Evolutionary conservation across 441 rosid genomes (phyloP), one percentile per base, ranked within the genome.

Genomic region (Brassica hybrid): DNA sequence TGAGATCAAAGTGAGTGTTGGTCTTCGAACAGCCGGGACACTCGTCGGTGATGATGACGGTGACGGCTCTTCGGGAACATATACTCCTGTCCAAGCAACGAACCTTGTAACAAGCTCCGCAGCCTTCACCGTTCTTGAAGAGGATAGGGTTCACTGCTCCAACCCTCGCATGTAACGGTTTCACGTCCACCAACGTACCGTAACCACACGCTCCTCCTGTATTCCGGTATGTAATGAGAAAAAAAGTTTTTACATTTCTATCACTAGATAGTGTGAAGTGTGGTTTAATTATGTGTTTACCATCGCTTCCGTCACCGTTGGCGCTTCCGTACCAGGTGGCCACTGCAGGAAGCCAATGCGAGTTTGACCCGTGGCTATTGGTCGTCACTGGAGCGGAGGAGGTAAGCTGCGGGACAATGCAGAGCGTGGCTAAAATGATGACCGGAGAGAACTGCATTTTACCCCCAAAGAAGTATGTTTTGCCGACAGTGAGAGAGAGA

Each of bases 241-340:
- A 48, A 13, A 50, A 21, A 34, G 3, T 1, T 2, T 27, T 0
- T 30, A 38, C 1, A 11, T 21, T 8, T 7, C 7, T 58, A 38
- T 13, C 59, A 56, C 25, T 62, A 70, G 60, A 1, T 43, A 34
- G 30, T 61, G 54, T 61, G 19, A 48, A 9, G 27, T 48, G 38
- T 16, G 6, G 48, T 16, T 13, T 45, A 21, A 52, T 38, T 52
- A 27, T 17, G 68, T 10, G 65, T 16, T 73, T 81, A 95, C 99
- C 99, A 77, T 86, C 92, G 72, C 98, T 95, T 52, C 99, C 99
- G 67, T 95, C 99, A 8, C 98, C 99, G 43, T 91, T 91, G 64
- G 98, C 87, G 71, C 83, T 86, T 34, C 99, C 99, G 82, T 95
- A 95, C 98, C 99, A 95, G 59, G 99, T 95, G 67, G 99, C 97